A percentile compares a stretch with the other conserved stretches of the same genome.
Evolutionary conservation across 2,329 filamentous ascomycete species (phyloP).

Genomic region (Ceratocystis diversiconidia): DNA sequence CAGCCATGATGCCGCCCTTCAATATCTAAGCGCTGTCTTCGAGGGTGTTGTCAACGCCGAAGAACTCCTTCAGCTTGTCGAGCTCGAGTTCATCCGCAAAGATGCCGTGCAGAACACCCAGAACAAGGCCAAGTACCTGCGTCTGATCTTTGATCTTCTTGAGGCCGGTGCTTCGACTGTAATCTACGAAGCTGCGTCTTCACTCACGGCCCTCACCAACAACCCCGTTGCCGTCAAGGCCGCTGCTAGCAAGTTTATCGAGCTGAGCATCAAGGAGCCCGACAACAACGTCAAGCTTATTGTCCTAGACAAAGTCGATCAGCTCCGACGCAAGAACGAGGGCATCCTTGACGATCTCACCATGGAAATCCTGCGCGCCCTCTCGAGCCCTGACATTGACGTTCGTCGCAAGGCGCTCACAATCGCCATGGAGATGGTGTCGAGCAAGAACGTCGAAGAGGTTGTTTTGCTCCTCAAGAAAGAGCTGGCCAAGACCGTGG

Average conservation of each 20-base stretch:
- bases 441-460: slow-evolving; percentile 96
- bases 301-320: slow-evolving; percentile 84
- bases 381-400: slow-evolving; percentile 91
- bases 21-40: slow-evolving; percentile 78
- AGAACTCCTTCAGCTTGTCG: slow-evolving; percentile 81
- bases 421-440: slow-evolving; percentile 93
- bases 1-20: slow-evolving; percentile 80
- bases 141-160: slow-evolving; percentile 89
- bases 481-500: slow-evolving; percentile 90
- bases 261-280: slow-evolving; percentile 90
- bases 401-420: slow-evolving; percentile 82
- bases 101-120: slow-evolving; percentile 89
- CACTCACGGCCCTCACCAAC: slow-evolving; percentile 79
- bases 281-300: slow-evolving; percentile 99
- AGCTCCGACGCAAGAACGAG: slow-evolving; percentile 73
- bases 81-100: slow-evolving; percentile 94
- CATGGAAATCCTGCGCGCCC: slow-evolving; percentile 91
- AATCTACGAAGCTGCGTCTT: slow-evolving; percentile 93
- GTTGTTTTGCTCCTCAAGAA: slow-evolving; percentile 94
- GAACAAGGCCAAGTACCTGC: slow-evolving; percentile 89
- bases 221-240: slow-evolving; percentile 98
- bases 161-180: slow-evolving; percentile 90
- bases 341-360: slow-evolving; percentile 84
- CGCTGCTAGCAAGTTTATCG: slow-evolving; percentile 88
- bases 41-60: slow-evolving; percentile 90